phyloP scores from a whole-genome alignment of 345 rosid genomes.

The Corymbia maculata region DNA sequence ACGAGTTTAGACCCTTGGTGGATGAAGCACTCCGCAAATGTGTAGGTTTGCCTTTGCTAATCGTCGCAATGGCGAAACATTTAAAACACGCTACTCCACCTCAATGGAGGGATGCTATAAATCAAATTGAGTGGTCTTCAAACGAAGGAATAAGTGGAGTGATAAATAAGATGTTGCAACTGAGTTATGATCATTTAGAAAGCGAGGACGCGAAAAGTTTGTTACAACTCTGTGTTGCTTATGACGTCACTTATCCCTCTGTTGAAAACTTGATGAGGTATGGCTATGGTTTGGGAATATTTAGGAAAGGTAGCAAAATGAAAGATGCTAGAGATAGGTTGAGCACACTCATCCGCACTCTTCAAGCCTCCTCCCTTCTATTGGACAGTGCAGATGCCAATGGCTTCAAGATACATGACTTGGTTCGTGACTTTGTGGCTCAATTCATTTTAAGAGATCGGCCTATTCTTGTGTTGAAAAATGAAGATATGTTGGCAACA shows the following conservation, averaged over 20 bases:
- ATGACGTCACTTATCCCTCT: not conserved
- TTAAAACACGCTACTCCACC: accelerated
- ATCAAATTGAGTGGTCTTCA: accelerated
- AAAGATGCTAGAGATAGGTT: accelerated
- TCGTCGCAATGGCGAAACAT: accelerated
- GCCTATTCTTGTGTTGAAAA: not conserved
- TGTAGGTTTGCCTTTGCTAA: not conserved
- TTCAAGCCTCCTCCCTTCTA: accelerated
- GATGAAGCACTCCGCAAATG: accelerated
- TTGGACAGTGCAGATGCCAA: accelerated
- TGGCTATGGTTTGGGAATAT: accelerated
- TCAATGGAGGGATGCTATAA: not conserved
- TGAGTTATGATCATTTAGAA: accelerated
- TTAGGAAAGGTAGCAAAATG: accelerated
- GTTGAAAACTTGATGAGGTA: not conserved
- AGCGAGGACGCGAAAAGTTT: accelerated
- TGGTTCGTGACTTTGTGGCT: not conserved
- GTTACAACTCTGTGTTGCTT: accelerated
- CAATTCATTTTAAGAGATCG: accelerated
- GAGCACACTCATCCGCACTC: accelerated
- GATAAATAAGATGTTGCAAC: accelerated
- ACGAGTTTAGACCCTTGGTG: not conserved
- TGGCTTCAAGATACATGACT: not conserved
- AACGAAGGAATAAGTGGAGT: too few relatives aligned
- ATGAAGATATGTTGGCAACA: accelerated